Evolutionary conservation across 345 rosid genomes (phyloP).

Genomic region (Clausena lansium): DNA sequence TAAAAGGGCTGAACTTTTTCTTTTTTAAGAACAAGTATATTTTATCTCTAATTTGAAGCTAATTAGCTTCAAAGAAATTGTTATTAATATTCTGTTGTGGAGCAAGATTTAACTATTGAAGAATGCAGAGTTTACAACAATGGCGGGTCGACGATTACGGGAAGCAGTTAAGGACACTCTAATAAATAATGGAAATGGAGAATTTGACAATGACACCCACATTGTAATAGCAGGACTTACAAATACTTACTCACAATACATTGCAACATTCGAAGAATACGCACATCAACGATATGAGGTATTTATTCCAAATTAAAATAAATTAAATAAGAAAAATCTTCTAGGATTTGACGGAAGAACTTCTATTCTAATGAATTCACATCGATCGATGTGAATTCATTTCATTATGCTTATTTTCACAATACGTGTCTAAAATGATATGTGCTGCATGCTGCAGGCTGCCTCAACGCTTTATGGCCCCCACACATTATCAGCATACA

Average conservation of each 20-base stretch:
- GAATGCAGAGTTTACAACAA: slow-evolving; percentile 54
- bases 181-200: slow-evolving; percentile 44
- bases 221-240: slow-evolving; percentile 60
- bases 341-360: not conserved
- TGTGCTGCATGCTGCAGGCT: slow-evolving; percentile 40
- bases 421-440: no score
- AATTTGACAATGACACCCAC: slow-evolving; percentile 35
- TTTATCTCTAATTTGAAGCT: no score
- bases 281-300: slow-evolving; percentile 55
- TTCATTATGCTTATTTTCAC: no score
- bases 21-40: no score
- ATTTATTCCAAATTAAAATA: not conserved
- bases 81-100: not conserved
- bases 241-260: slow-evolving; percentile 54
- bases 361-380: no score
- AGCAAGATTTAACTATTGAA: not conserved
- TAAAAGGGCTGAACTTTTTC: no score
- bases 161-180: slow-evolving; percentile 57
- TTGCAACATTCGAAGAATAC: slow-evolving; percentile 57
- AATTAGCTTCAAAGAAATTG: no score
- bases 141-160: slow-evolving; percentile 57
- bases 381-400: no score
- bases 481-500: slow-evolving; percentile 51
- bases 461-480: slow-evolving; percentile 72
- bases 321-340: no score